A percentile compares a stretch with the other conserved stretches of the same genome.
Evolutionary conservation across 2,329 filamentous ascomycete genomes (phyloP).

Genomic region (Exutisphaerella laricina): DNA sequence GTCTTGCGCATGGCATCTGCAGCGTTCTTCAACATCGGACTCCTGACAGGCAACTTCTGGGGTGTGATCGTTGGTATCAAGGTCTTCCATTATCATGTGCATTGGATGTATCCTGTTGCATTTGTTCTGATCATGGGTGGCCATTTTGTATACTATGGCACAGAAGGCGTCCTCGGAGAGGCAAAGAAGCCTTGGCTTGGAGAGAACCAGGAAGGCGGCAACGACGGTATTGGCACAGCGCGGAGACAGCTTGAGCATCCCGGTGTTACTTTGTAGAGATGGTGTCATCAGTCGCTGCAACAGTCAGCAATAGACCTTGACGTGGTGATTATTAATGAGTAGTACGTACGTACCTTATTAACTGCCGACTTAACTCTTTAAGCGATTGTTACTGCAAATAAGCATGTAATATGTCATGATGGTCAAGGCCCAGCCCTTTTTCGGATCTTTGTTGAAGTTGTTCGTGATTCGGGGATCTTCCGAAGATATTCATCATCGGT

Average conservation of each 20-base stretch:
- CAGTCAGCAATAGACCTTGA: conserved; percentile 2
- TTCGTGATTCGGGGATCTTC: too few species aligned
- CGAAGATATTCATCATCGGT: too few species aligned
- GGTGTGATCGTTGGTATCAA: conserved; percentile 85
- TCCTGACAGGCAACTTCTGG: conserved; percentile 96
- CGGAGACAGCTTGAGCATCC: conserved; percentile 55
- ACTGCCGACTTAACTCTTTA: neutral
- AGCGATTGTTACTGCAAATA: too few species aligned
- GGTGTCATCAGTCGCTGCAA: neutral
- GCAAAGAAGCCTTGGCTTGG: conserved; percentile 94
- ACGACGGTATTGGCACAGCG: conserved; percentile 77
- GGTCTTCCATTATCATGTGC: conserved; percentile 73
- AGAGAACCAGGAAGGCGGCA: conserved; percentile 72
- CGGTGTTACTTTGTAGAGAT: conserved; percentile 33
- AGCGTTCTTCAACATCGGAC: conserved; percentile 92
- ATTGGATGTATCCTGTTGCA: conserved; percentile 91
- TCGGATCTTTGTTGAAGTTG: too few species aligned
- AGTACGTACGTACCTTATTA: neutral
- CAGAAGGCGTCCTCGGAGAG: conserved; percentile 76
- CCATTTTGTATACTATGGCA: conserved; percentile 79
- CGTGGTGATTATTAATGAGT: neutral
- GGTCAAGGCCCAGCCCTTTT: too few species aligned
- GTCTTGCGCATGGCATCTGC: conserved; percentile 85
- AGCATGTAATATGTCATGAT: too few species aligned
- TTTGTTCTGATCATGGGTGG: conserved; percentile 89